phyloP scores from a whole-genome alignment of 257 asterid species.

The Solanum etuberosum region DNA sequence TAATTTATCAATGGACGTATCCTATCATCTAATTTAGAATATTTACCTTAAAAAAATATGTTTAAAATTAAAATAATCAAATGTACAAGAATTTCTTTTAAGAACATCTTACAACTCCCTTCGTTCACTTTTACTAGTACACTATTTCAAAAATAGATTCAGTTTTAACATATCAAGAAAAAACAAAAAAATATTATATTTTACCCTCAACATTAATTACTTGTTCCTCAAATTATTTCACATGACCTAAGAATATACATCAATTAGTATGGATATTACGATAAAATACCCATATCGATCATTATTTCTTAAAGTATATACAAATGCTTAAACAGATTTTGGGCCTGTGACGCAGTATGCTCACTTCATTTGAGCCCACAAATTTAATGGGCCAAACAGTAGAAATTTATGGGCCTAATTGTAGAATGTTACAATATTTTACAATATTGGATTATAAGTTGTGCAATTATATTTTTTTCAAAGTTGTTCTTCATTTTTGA shows the following conservation, averaged over 20 bases:
- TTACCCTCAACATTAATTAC: background rate
- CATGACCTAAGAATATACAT: background rate
- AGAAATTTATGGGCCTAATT: background rate
- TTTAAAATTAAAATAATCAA: too few relatives aligned
- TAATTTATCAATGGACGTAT: background rate
- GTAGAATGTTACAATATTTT: background rate
- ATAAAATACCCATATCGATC: background rate
- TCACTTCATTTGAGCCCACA: background rate
- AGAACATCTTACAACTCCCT: background rate
- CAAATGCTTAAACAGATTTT: too few relatives aligned
- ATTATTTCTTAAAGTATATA: background rate
- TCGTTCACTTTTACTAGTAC: background rate
- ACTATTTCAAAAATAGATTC: background rate
- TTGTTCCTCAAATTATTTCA: too few relatives aligned
- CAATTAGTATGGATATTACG: background rate
- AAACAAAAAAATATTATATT: too few relatives aligned
- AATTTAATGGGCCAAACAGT: background rate
- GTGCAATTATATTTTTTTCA: background rate
- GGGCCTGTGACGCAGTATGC: background rate
- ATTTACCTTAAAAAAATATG: background rate
- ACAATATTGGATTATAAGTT: background rate
- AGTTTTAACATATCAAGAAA: background rate
- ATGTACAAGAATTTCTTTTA: too few relatives aligned
- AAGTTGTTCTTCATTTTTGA: background rate
- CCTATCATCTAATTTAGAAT: background rate